phyloP scores from a whole-genome alignment of 2,329 filamentous ascomycete genomes.

The Alternaria solani region DNA sequence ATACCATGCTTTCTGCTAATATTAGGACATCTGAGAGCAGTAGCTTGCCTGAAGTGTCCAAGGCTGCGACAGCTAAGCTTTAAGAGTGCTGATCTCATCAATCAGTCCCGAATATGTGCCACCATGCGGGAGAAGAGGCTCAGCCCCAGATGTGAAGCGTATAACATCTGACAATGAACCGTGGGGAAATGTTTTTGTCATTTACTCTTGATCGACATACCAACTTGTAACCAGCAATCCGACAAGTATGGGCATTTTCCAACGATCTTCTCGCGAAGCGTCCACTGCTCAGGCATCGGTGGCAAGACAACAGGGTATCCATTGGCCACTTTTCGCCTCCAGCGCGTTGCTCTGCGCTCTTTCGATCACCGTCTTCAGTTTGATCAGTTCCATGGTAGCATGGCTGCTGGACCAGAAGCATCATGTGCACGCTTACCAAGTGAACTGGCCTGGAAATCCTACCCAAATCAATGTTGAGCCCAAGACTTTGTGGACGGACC shows the following conservation, averaged over 20 bases:
- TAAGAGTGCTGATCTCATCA: slow-evolving; percentile 19
- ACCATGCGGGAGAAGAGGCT: slow-evolving; percentile 19
- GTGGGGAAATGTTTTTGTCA: background rate
- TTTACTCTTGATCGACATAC: background rate
- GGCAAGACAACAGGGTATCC: slow-evolving; percentile 3
- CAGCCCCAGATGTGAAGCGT: slow-evolving; percentile 16
- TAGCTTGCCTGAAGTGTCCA: slow-evolving; percentile 18
- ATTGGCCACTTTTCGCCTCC: slow-evolving; percentile 33
- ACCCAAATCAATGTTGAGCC: slow-evolving; percentile 36
- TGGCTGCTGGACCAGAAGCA: slow-evolving; percentile 43
- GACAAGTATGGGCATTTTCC: slow-evolving; percentile 17
- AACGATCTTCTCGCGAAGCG: slow-evolving; percentile 9
- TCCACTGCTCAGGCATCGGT: slow-evolving; percentile 13
- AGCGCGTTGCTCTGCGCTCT: slow-evolving; percentile 38
- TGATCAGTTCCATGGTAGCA: slow-evolving; percentile 47
- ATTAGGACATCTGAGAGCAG: slow-evolving; percentile 6
- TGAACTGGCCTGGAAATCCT: slow-evolving; percentile 33
- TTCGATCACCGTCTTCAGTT: slow-evolving; percentile 40
- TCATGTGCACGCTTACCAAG: slow-evolving; percentile 30
- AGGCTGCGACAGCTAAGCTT: slow-evolving; percentile 21
- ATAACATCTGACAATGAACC: slow-evolving; percentile 12
- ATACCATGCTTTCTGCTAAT: slow-evolving; percentile 19
- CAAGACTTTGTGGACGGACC: slow-evolving; percentile 38
- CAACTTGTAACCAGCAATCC: background rate
- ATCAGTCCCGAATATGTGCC: slow-evolving; percentile 18